Conservation (phyloP, 176 grass and related monocot species). For the Oryza rufipogon region DNA sequence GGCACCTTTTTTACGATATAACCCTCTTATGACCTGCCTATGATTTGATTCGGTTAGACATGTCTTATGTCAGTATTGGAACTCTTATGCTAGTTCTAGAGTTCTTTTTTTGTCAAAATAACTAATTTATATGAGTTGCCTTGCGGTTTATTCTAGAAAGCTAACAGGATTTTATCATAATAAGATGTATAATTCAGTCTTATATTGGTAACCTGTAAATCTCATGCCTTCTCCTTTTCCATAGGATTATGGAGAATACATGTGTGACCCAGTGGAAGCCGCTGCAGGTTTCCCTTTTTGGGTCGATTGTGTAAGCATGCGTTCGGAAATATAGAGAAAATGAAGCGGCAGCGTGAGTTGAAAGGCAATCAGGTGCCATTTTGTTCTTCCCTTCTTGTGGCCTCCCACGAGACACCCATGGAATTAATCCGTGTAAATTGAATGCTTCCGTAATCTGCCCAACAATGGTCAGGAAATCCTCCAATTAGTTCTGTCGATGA, state of each 20-base stretch:
- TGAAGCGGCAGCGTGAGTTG: conserved; percentile 38
- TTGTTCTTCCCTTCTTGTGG: conserved; percentile 41
- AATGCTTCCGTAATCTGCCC: not conserved
- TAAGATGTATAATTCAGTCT: conserved; percentile 17
- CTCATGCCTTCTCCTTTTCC: conserved; percentile 60
- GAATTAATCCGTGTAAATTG: conserved; percentile 8
- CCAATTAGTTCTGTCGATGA: not conserved
- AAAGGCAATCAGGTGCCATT: conserved; percentile 55
- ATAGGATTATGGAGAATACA: conserved; percentile 72
- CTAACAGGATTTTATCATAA: not conserved
- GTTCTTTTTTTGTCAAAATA: not conserved
- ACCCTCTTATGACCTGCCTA: not conserved
- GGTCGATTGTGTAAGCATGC: conserved; percentile 46
- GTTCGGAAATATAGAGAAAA: conserved; percentile 58
- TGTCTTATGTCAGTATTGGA: not conserved
- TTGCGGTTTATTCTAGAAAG: conserved; percentile 13
- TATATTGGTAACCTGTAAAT: conserved; percentile 43
- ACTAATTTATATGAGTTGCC: not conserved
- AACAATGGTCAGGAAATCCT: not conserved
- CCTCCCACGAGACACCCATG: not conserved
- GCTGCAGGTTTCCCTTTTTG: conserved; percentile 46
- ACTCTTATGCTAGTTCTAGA: not conserved
- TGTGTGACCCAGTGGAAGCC: conserved; percentile 55
- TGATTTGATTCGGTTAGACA: not conserved
- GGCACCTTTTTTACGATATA: not conserved